Percentiles rank a stretch among this genome's conserved stretches.
Conservation (phyloP, 1,139 yeast species). For the Taiozyma onychis region DNA sequence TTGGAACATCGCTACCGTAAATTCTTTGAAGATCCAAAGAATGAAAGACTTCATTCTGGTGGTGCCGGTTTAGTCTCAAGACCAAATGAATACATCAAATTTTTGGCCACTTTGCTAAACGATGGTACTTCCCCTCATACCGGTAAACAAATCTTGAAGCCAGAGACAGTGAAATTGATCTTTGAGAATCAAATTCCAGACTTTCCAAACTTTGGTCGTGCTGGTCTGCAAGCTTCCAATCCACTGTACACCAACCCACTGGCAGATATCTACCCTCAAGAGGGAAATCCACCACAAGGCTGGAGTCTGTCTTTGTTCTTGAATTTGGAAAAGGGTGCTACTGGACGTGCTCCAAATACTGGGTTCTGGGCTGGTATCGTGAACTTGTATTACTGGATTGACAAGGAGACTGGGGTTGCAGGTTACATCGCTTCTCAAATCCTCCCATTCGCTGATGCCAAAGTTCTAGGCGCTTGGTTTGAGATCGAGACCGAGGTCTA, state of each 20-base stretch:
- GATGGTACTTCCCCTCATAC: conserved; percentile 30
- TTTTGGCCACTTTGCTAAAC: conserved; percentile 30
- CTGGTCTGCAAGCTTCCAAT: conserved; percentile 3
- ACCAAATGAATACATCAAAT: conserved; percentile 30
- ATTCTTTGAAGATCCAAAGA: conserved; percentile 10
- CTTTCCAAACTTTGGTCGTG: conserved; percentile 13
- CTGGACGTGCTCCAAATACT: conserved; percentile 30
- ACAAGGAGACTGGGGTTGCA: conserved; percentile 29
- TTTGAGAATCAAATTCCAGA: conserved; percentile 19
- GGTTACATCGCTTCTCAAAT: conserved; percentile 29
- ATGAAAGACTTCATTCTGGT: conserved; percentile 26
- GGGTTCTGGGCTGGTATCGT: conserved; percentile 33
- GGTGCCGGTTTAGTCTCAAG: conserved; percentile 34
- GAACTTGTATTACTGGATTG: conserved; percentile 34
- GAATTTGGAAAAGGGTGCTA: conserved; percentile 16
- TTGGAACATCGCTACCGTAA: conserved; percentile 9
- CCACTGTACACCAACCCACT: conserved; percentile 12
- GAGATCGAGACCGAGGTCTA: conserved; percentile 25
- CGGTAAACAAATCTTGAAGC: conserved; percentile 26
- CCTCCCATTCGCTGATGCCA: conserved; percentile 27
- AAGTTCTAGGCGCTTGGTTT: conserved; percentile 19
- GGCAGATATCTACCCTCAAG: conserved; percentile 15
- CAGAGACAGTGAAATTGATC: conserved; percentile 24
- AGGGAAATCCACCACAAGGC: conserved; percentile 19
- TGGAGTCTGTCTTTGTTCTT: conserved; percentile 22